Evolutionary conservation across 169 alveolate species (phyloP).

Genomic region (Theileria parva): DNA sequence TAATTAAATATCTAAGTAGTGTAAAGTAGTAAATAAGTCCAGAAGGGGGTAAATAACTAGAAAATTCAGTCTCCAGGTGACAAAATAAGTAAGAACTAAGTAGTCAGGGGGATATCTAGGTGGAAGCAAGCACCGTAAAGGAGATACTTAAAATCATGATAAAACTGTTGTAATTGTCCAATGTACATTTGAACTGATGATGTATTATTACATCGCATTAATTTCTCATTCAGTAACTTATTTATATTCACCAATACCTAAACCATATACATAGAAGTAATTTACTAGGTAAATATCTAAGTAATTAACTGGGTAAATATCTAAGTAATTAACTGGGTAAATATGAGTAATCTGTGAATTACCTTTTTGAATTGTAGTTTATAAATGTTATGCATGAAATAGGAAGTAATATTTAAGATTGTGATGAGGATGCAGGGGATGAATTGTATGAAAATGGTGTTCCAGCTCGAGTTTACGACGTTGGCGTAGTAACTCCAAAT

Average conservation of each 20-base stretch:
- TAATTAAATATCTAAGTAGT: no score
- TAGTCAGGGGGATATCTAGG: no score
- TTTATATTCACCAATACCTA: not conserved
- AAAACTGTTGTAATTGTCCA: slow-evolving; percentile 42
- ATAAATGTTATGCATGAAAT: slow-evolving; percentile 20
- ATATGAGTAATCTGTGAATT: not conserved
- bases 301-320: not conserved
- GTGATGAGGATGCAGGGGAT: slow-evolving; percentile 39
- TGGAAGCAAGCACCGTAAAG: not conserved
- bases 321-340: not conserved
- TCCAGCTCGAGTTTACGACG: slow-evolving; percentile 41
- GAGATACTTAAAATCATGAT: slow-evolving; percentile 33
- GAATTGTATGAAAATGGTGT: slow-evolving; percentile 35
- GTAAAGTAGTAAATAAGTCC: no score
- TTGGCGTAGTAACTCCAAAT: slow-evolving; percentile 55
- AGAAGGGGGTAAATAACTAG: no score
- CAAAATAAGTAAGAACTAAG: no score
- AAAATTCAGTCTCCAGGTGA: no score
- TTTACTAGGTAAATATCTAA: not conserved
- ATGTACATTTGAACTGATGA: slow-evolving; percentile 39
- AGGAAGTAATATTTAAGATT: slow-evolving; percentile 22
- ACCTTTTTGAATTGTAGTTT: slow-evolving; percentile 57
- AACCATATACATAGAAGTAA: not conserved
- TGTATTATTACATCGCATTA: not conserved
- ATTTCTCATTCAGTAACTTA: not conserved